phyloP scores from a whole-genome alignment of 805 yeast species.

The Groenewaldozyma tartarivorans region DNA sequence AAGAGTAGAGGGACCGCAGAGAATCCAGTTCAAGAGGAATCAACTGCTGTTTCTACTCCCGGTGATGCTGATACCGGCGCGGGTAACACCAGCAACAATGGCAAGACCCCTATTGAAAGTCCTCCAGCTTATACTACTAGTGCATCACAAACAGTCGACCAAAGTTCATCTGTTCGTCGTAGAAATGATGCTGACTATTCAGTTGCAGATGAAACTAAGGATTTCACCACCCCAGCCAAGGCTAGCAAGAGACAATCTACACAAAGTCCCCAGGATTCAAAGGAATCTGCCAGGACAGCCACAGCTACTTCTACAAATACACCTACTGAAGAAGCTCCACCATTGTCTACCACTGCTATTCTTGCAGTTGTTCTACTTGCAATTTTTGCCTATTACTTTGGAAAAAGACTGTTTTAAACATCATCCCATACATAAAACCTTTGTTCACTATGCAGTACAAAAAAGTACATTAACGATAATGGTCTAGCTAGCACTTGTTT shows the following conservation, averaged over 20 bases:
- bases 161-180: slow-evolving; percentile 9
- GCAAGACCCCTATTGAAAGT: background rate
- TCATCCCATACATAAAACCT: too few relatives aligned
- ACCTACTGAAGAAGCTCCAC: slow-evolving; percentile 32
- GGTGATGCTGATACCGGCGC: slow-evolving; percentile 10
- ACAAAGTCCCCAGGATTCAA: slow-evolving; percentile 11
- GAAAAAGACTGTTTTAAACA: too few relatives aligned
- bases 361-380: slow-evolving; percentile 45
- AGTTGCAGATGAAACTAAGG: slow-evolving; percentile 6
- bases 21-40: slow-evolving; percentile 8
- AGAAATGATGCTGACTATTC: slow-evolving; percentile 11
- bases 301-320: slow-evolving; percentile 18
- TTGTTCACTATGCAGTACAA: too few relatives aligned
- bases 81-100: slow-evolving; percentile 1
- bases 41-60: slow-evolving; percentile 15
- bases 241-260: too few relatives aligned
- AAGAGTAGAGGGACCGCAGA: background rate
- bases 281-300: slow-evolving; percentile 10
- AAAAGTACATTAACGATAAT: too few relatives aligned
- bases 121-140: background rate
- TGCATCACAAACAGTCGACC: slow-evolving; percentile 1
- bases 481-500: too few relatives aligned
- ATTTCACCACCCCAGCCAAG: too few relatives aligned
- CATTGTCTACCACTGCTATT: slow-evolving; percentile 48
- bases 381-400: too few relatives aligned